A percentile compares a stretch with the other conserved stretches of the same genome.
Evolutionary conservation across 768 basidiomycete genomes (phyloP).

Genomic region (Collybia mongolica): DNA sequence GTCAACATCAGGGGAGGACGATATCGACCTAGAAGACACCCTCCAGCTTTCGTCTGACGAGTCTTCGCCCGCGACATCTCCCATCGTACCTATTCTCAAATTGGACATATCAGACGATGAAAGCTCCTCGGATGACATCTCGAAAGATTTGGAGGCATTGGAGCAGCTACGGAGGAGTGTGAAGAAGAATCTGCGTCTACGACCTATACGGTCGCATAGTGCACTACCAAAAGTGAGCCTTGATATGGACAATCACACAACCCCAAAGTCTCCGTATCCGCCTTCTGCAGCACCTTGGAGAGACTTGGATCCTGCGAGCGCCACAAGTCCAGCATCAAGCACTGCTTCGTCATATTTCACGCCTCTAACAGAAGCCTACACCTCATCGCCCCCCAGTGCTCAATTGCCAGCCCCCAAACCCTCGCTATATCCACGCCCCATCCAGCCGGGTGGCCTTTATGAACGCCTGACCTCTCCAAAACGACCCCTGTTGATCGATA

Average conservation of each 20-base stretch:
- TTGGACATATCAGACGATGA: constrained; percentile 33
- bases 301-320: constrained; percentile 31
- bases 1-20: constrained; percentile 14
- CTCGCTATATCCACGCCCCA: constrained; percentile 25
- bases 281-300: constrained; percentile 16
- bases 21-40: constrained; percentile 36
- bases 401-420: constrained; percentile 24
- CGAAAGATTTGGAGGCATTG: constrained; percentile 65
- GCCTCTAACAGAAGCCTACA: constrained; percentile 36
- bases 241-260: constrained; percentile 21
- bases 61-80: constrained; percentile 28
- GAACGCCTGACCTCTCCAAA: constrained; percentile 45
- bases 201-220: constrained; percentile 67
- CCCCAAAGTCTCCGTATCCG: constrained; percentile 23
- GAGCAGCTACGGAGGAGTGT: constrained; percentile 70
- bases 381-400: constrained; percentile 21
- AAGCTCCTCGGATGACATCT: constrained; percentile 56
- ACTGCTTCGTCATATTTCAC: constrained; percentile 50
- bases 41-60: constrained; percentile 40
- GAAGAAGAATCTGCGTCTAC: constrained; percentile 72
- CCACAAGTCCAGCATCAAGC: constrained; percentile 45
- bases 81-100: constrained; percentile 29
- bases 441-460: constrained; percentile 47
- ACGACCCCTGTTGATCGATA: constrained; percentile 79
- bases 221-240: constrained; percentile 46